Conservation (phyloP, 2,329 filamentous ascomycete species). For the Cercospora citrullina region DNA sequence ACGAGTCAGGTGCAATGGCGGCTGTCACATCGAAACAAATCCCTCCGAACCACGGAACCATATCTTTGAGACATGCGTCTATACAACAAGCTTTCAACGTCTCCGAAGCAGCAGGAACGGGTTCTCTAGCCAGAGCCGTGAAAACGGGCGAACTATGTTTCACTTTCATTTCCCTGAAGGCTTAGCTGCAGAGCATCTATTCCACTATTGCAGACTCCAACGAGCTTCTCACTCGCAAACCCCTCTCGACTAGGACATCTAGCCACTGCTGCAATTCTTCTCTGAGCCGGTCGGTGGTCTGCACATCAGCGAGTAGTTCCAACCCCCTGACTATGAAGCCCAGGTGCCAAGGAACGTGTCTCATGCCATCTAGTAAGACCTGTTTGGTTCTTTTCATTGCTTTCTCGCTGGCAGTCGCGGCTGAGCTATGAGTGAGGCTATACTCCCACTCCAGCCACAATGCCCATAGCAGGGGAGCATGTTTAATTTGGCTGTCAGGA, state of each 20-base stretch:
- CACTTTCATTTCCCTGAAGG: background rate
- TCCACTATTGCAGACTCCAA: background rate
- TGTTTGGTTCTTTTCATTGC: constrained; percentile 48
- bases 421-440: constrained; percentile 9
- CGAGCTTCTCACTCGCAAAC: constrained; percentile 50
- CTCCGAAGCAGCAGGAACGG: background rate
- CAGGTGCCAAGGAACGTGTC: constrained; percentile 64
- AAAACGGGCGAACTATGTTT: background rate
- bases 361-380: constrained; percentile 58
- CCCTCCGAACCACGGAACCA: background rate
- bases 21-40: background rate
- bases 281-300: no score
- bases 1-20: background rate
- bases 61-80: background rate
- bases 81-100: background rate
- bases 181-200: background rate
- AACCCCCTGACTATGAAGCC: constrained; percentile 60
- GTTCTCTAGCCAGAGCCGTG: background rate
- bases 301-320: constrained; percentile 33
- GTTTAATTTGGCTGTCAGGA: constrained; percentile 40
- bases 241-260: constrained; percentile 61
- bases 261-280: constrained; percentile 56
- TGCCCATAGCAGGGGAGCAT: constrained; percentile 33
- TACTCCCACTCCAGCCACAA: constrained; percentile 35
- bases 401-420: constrained; percentile 29